Base-by-base conservation (phyloP, 805 yeast species). In the Nakazawaea ishiwadae region DNA sequence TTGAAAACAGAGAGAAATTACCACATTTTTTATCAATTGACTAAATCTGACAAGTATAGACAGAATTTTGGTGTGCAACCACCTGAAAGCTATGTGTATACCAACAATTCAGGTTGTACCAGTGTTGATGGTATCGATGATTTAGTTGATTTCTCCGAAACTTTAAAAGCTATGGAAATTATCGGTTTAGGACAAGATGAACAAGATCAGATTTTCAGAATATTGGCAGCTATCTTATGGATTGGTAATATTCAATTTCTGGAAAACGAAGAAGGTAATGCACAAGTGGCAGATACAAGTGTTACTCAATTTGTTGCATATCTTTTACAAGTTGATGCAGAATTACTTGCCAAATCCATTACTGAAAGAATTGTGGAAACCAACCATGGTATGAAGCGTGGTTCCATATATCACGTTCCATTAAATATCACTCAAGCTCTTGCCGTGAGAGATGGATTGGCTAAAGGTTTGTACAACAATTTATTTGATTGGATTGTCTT, bases 241-340 rank as follows among this genome's bases (percentile, higher is more conserved):
- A 78, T 91, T 41, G 99, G 99, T 52, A 93, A 93, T 59, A 70
- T 93, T 37, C 73, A 89, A 6, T 93, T 93, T 56, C 69, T 69
- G 3, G 97, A 91, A 62, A 84, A 88, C 56, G 93, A 80, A 26
- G 87, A 80, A 48, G 96, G 96, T 11, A 85, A 86, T 54, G 84
- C 97, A 0, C 71, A 75, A 31, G 74, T 93, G 18, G 73, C 86
- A 35, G 99, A 93, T 57, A 73, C 81, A 3, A 82, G 91, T 10
- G 97, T 93, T n/a, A 85, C 96, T 3, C 85, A 86, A 53, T 93
- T 91, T 61, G 95, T 90, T 35, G 98, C 96, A 1, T 93, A 93
- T 58, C 65, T 93, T 42, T 66, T 93, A 49, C 89, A 89, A 48
- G 95, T 91, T 9, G 81, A 83, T 52, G 73, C 84, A 3, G 75